Conservation (phyloP, 495 filamentous ascomycete genomes). For the Lophiostoma macrostomum region DNA sequence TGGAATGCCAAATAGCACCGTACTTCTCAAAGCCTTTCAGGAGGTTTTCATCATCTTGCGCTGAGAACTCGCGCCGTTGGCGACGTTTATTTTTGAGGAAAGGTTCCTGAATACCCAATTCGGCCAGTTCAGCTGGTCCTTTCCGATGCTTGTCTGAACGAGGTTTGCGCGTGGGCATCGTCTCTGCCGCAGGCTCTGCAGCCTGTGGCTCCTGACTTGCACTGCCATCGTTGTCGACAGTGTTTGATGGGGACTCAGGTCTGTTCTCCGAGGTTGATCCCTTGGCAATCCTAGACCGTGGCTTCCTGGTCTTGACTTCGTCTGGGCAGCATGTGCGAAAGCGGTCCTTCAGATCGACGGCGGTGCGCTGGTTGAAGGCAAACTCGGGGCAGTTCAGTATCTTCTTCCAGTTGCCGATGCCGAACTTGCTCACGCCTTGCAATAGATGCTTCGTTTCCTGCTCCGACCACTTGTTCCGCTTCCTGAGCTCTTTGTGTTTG, state of each 20-base stretch:
- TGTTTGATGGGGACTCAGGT: neutral
- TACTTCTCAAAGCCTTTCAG: slow-evolving; percentile 71
- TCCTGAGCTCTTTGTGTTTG: slow-evolving; percentile 17
- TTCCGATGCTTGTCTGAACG: slow-evolving; percentile 34
- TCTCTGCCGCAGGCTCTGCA: neutral
- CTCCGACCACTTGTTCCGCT: slow-evolving; percentile 65
- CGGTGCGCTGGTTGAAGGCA: slow-evolving; percentile 69
- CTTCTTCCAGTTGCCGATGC: slow-evolving; percentile 82
- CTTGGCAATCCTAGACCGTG: neutral
- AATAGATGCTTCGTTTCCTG: slow-evolving; percentile 77
- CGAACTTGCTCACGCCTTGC: slow-evolving; percentile 73
- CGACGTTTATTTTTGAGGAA: slow-evolving; percentile 55
- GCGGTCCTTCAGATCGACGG: slow-evolving; percentile 80
- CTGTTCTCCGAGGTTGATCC: neutral
- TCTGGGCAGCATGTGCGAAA: slow-evolving; percentile 74
- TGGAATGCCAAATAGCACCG: slow-evolving; percentile 77
- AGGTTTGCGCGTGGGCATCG: slow-evolving; percentile 8
- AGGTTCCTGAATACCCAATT: slow-evolving; percentile 53
- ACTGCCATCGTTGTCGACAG: neutral
- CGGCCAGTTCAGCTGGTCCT: slow-evolving; percentile 51
- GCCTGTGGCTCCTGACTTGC: neutral
- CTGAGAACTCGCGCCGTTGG: slow-evolving; percentile 61
- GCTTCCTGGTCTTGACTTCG: slow-evolving; percentile 26
- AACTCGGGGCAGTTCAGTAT: slow-evolving; percentile 75
- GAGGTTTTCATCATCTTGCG: slow-evolving; percentile 72